A percentile compares a stretch with the other conserved stretches of the same genome.
Conservation (phyloP, 371 early-diverging fungal species). For the Apophysomyces ossiformis region DNA sequence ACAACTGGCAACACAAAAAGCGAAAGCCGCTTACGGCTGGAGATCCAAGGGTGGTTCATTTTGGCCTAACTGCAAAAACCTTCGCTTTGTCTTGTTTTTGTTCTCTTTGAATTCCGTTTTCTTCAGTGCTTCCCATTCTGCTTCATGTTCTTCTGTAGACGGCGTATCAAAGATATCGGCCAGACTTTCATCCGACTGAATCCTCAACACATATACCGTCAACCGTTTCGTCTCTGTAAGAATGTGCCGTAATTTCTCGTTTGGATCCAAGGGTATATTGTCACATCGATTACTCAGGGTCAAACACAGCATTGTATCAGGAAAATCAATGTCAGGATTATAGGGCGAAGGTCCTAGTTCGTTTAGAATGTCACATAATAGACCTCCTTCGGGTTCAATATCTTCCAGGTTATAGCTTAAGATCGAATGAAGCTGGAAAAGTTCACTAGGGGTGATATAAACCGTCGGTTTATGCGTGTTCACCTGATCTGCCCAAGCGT, state of each 20-base stretch:
- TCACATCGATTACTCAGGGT: slow-evolving; percentile 74
- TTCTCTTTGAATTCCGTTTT: slow-evolving; percentile 45
- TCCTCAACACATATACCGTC: slow-evolving; percentile 78
- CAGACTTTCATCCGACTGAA: slow-evolving; percentile 82
- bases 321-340: slow-evolving; percentile 55
- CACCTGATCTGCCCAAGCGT: slow-evolving; percentile 86
- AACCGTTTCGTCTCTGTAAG: slow-evolving; percentile 91
- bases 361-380: slow-evolving; percentile 75
- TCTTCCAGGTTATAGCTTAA: slow-evolving; percentile 76
- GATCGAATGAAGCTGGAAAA: slow-evolving; percentile 86
- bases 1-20: neutral
- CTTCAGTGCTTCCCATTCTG: slow-evolving; percentile 63
- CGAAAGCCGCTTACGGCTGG: slow-evolving; percentile 27
- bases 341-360: slow-evolving; percentile 83
- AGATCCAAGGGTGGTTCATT: slow-evolving; percentile 39
- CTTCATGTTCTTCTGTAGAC: slow-evolving; percentile 76
- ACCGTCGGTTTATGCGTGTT: slow-evolving; percentile 86
- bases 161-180: slow-evolving; percentile 84
- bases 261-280: slow-evolving; percentile 63
- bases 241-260: slow-evolving; percentile 68
- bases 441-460: slow-evolving; percentile 87
- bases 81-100: slow-evolving; percentile 30
- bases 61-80: slow-evolving; percentile 37
- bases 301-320: slow-evolving; percentile 71
- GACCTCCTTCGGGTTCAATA: slow-evolving; percentile 68